Percentiles rank a stretch among this genome's conserved stretches.
Evolutionary conservation across 2,329 filamentous ascomycete genomes (phyloP).

Genomic region (Aspergillus tubingensis): DNA sequence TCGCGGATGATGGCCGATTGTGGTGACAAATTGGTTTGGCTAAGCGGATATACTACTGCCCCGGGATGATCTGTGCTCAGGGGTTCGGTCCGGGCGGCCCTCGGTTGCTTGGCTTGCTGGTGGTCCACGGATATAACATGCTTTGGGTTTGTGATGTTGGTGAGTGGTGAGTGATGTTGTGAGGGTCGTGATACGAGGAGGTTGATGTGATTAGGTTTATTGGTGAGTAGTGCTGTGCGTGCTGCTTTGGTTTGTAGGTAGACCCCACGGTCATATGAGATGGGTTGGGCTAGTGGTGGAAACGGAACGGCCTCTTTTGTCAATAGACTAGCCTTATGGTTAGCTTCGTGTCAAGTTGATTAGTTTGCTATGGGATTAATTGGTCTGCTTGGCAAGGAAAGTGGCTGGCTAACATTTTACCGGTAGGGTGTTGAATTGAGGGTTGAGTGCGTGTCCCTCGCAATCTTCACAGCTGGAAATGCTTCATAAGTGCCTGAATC

Average conservation of each 20-base stretch:
- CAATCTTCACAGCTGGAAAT: neutral
- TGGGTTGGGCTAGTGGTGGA: neutral
- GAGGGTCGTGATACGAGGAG: neutral
- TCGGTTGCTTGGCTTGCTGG: neutral
- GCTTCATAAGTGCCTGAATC: neutral
- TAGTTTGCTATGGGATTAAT: neutral
- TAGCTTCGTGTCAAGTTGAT: neutral
- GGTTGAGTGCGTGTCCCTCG: too few species aligned
- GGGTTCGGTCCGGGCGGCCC: constrained; percentile 1
- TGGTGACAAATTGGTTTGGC: constrained; percentile 8
- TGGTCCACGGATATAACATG: neutral
- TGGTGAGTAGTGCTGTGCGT: neutral
- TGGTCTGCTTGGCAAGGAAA: neutral
- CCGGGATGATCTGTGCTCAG: constrained; percentile 8
- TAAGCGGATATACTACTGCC: neutral
- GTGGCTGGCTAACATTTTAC: too few species aligned
- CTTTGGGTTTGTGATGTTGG: neutral
- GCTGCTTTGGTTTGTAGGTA: neutral
- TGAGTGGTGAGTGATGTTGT: neutral
- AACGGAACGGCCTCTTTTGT: neutral
- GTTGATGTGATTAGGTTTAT: neutral
- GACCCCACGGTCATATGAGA: neutral
- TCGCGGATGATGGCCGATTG: neutral
- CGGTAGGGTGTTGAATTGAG: too few species aligned
- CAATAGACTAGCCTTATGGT: neutral